These are phyloP conservation scores for Candida boleticola DNA, from an alignment of 805 yeast genomes.

Conservation along the genomic window DNA sequence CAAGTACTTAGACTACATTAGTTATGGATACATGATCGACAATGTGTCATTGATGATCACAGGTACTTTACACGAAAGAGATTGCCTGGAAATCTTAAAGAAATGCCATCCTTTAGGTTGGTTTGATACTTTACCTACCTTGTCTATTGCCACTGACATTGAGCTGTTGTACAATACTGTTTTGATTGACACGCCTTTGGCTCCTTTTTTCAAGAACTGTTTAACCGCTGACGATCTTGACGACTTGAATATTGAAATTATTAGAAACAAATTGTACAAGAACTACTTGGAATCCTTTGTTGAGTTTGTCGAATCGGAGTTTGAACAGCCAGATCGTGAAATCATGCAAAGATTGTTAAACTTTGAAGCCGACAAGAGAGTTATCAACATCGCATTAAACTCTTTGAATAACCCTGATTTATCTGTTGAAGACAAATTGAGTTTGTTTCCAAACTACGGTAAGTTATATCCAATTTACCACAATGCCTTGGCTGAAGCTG, in stretches of 20 bases:
- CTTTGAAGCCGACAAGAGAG: conserved; percentile 94
- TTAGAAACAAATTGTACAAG: conserved; percentile 86
- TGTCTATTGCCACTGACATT: conserved; percentile 91
- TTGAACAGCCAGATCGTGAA: conserved; percentile 76
- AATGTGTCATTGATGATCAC: conserved; percentile 94
- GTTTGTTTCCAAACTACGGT: conserved; percentile 81
- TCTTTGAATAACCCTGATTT: conserved; percentile 79
- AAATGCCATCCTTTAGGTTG: conserved; percentile 97
- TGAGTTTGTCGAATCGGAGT: conserved; percentile 55
- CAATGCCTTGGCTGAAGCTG: conserved; percentile 66
- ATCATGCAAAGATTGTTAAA: conserved; percentile 74
- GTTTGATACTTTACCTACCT: conserved; percentile 96
- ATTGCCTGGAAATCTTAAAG: conserved; percentile 78
- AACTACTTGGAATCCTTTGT: conserved; percentile 90
- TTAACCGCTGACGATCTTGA: conserved; percentile 85
- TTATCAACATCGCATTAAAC: conserved; percentile 87
- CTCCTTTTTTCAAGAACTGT: conserved; percentile 92
- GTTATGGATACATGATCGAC: conserved; percentile 98
- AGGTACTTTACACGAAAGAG: conserved; percentile 94
- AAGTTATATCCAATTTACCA: conserved; percentile 71
- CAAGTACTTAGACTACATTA: conserved; percentile 85
- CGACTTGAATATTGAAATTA: conserved; percentile 92
- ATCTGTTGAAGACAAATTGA: conserved; percentile 64
- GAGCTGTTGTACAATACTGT: conserved; percentile 92
- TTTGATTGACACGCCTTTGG: conserved; percentile 93